Base-by-base conservation (phyloP, 75 land plant species). In the Azolla pinnata region DNA sequence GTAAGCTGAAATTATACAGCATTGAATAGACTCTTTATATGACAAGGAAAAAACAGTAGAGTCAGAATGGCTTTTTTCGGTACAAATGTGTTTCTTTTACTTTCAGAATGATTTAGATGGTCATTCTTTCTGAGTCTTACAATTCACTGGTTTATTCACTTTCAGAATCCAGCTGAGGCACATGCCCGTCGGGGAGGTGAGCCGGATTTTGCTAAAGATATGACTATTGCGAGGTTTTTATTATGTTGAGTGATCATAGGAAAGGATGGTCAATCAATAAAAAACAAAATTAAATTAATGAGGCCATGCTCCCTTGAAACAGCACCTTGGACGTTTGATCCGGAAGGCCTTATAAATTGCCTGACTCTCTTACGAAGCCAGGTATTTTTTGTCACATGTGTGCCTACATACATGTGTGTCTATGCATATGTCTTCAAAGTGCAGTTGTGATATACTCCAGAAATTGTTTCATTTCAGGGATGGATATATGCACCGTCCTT, bases 101-200 rank as follows among this genome's bases (percentile, higher is more conserved):
- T 44, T 23, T 19, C 31, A 62, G 23, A 25, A 18, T 29, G 12
- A 30, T 23, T 4, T 12, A 40, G 48, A 23, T 31, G 20, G 56
- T 33, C 4, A 31, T 33, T 1, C 49, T 40, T 56, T 33, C 24
- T 29, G 33, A 10, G 23, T 52, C 30, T n/a, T n/a, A n/a, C n/a
- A n/a, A n/a, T n/a, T n/a, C n/a, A n/a, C n/a, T 60, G 23, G 7
- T 34, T 30, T 33, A 63, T 23, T 17, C 24, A 2, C 32, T 59
- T 31, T 38, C 70, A 93, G 98, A 63, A 95, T 80, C 99, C 99
- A 61, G 49, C 69, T 53, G 99, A 95, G 74, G 99, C 99, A 21
- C 90, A 95, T 83, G 96, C 96, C 70, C 93, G 99, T 61, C 81
- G 99, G 69, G 99, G 99, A 81, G 96, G 98, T 88, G 59, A 85